Evolutionary conservation across 768 basidiomycete species (phyloP).

Genomic region (Pholiota microspora): DNA sequence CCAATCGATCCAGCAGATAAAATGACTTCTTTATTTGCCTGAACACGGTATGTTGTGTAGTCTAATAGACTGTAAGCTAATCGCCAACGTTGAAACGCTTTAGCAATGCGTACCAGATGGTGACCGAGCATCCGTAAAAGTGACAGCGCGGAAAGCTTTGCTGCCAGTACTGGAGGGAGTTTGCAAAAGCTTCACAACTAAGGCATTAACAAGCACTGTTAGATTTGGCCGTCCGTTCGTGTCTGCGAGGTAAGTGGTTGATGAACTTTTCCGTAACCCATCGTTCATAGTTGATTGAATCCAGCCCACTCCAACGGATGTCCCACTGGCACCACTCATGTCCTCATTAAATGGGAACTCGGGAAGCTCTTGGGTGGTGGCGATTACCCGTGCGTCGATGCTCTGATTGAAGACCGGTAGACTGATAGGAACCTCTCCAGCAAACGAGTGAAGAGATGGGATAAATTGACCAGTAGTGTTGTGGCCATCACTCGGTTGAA

Average conservation of each 20-base stretch:
- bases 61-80: not conserved
- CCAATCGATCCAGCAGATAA: conserved; percentile 20
- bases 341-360: conserved; percentile 36
- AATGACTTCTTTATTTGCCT: conserved; percentile 21
- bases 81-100: too few species aligned
- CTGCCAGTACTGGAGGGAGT: not conserved
- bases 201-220: conserved; percentile 3
- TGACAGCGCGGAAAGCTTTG: conserved; percentile 1
- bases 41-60: conserved; percentile 14
- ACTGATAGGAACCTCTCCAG: conserved; percentile 30
- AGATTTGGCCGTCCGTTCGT: conserved; percentile 6
- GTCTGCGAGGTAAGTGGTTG: conserved; percentile 1
- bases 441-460: conserved; percentile 34
- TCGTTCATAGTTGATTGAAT: conserved; percentile 16
- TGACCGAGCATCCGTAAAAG: conserved; percentile 1
- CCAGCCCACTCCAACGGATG: conserved; percentile 34
- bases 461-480: conserved; percentile 34
- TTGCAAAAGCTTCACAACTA: not conserved
- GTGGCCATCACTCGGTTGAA: conserved; percentile 36
- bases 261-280: not conserved
- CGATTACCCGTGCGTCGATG: conserved; percentile 34
- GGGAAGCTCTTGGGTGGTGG: conserved; percentile 30
- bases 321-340: conserved; percentile 26
- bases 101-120: not conserved
- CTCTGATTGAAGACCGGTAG: conserved; percentile 27